phyloP scores from a whole-genome alignment of 345 rosid genomes.

The Populus simonii region DNA sequence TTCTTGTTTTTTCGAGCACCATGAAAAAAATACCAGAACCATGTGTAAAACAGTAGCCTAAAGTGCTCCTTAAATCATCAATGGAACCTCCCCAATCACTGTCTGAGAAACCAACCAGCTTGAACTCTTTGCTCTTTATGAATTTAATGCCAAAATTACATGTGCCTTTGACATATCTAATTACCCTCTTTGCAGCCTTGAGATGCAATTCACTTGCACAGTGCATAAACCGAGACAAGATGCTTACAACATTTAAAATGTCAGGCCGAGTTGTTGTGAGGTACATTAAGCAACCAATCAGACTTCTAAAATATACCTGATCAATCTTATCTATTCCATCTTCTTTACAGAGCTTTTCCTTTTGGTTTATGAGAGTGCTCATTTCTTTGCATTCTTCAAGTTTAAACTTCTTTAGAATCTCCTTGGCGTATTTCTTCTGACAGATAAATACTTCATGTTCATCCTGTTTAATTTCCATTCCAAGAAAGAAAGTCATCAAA shows the following conservation, averaged over 20 bases:
- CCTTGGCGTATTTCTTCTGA: background rate
- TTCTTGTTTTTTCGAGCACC: background rate
- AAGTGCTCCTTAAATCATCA: background rate
- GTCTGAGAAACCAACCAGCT: background rate
- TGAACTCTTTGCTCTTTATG: background rate
- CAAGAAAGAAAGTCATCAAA: background rate
- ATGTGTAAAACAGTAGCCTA: background rate
- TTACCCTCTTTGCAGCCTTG: background rate
- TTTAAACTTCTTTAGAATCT: background rate
- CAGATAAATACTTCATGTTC: background rate
- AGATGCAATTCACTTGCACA: background rate
- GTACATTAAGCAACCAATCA: background rate
- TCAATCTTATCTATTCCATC: background rate
- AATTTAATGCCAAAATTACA: too few relatives aligned
- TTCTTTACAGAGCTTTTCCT: background rate
- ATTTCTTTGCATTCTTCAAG: background rate
- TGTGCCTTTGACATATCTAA: background rate
- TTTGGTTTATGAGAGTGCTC: background rate
- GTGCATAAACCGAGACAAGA: background rate
- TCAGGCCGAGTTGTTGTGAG: background rate
- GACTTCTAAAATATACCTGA: background rate
- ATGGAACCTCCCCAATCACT: too few relatives aligned
- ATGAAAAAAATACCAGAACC: background rate
- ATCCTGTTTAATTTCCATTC: background rate
- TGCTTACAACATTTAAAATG: background rate